phyloP scores from a whole-genome alignment of 1,139 yeast genomes.

The Saccharomyces pastorianus region DNA sequence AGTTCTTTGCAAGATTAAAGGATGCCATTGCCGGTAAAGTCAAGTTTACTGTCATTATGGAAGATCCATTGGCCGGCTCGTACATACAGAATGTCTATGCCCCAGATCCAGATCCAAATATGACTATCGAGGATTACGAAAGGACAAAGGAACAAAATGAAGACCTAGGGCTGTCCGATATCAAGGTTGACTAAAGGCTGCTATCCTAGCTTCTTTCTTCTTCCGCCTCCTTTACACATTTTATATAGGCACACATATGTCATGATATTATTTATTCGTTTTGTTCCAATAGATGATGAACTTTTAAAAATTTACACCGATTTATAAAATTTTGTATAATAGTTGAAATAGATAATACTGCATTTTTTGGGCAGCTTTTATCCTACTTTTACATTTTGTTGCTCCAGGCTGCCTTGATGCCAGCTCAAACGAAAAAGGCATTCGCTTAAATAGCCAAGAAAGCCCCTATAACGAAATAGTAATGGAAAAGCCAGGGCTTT shows the following conservation, averaged over 20 bases:
- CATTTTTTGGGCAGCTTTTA: background rate
- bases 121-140: conserved; percentile 82
- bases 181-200: conserved; percentile 36
- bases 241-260: background rate
- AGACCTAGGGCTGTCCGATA: conserved; percentile 82
- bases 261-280: background rate
- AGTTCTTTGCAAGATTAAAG: conserved; percentile 65
- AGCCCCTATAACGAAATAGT: no score
- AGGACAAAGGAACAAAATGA: conserved; percentile 85
- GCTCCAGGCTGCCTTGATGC: no score
- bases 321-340: background rate
- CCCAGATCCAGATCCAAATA: conserved; percentile 95
- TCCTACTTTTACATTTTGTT: background rate
- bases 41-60: conserved; percentile 79
- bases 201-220: background rate
- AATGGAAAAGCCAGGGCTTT: no score
- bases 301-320: background rate
- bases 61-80: conserved; percentile 90
- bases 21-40: conserved; percentile 78
- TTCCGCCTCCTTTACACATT: background rate
- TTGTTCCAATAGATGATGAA: background rate
- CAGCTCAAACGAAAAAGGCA: no score
- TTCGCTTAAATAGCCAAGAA: no score
- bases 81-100: conserved; percentile 97
- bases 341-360: background rate